Percentiles rank a stretch among this genome's conserved stretches.
Evolutionary conservation across 163 green algal genomes (phyloP).

Genomic region (Scenedesmus sp.): DNA sequence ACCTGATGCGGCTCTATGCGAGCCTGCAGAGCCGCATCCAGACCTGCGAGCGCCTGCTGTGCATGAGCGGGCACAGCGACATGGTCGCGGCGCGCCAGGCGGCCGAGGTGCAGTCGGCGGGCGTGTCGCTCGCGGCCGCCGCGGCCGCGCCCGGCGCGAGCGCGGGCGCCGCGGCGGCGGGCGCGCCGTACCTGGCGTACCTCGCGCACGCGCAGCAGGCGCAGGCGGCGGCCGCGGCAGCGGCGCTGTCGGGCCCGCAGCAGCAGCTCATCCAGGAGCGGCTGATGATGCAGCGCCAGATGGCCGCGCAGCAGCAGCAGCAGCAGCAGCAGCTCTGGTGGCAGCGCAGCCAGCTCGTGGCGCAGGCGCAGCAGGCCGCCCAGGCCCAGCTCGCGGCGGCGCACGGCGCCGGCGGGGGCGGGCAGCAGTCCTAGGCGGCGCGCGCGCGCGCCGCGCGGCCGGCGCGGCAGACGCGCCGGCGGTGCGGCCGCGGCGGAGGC

Average conservation of each 20-base stretch:
- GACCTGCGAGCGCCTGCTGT: constrained; percentile 33
- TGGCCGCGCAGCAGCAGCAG: no score
- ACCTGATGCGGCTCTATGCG: constrained; percentile 33
- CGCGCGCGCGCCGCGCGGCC: no score
- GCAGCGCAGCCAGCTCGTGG: no score
- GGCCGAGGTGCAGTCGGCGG: constrained; percentile 12
- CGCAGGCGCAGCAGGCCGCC: no score
- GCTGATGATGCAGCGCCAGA: no score
- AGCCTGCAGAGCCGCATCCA: constrained; percentile 38
- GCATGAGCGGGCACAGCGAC: constrained; percentile 22
- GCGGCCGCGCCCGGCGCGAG: neutral
- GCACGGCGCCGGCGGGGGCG: no score
- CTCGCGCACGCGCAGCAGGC: constrained; percentile 22
- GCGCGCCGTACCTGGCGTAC: constrained; percentile 17
- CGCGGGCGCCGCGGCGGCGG: neutral
- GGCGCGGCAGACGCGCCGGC: no score
- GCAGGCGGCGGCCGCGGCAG: constrained; percentile 2
- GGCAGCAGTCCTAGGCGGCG: no score
- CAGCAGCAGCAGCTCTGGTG: no score
- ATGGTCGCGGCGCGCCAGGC: constrained; percentile 26
- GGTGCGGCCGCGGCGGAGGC: no score
- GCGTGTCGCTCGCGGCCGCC: neutral
- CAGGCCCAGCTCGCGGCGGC: no score
- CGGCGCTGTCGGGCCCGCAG: neutral
- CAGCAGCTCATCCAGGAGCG: neutral